Conservation (phyloP, 345 rosid species). For the Pugionium cornutum region DNA sequence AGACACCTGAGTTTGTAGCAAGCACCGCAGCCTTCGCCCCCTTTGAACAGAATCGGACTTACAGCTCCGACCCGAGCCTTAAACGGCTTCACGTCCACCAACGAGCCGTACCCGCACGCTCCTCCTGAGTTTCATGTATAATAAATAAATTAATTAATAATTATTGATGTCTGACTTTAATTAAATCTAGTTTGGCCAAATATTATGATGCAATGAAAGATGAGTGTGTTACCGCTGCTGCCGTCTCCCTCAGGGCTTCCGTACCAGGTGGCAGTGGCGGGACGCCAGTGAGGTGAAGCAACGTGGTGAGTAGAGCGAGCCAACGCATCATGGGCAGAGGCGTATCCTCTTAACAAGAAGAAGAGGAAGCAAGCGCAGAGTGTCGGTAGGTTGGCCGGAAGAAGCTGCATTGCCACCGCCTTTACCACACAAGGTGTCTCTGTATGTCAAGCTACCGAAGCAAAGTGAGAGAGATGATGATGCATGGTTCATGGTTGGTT, state of each 20-base stretch:
- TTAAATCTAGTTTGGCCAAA: neutral
- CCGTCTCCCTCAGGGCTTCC: conserved; percentile 98
- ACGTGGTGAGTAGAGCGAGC: conserved; percentile 37
- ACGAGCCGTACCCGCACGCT: conserved; percentile 91
- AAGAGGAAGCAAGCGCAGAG: neutral
- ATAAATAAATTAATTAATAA: no score
- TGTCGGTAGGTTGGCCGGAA: conserved; percentile 21
- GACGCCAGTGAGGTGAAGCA: conserved; percentile 59
- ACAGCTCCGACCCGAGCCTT: conserved; percentile 89
- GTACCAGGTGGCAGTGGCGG: conserved; percentile 97
- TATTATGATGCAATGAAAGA: no score
- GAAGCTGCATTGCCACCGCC: conserved; percentile 46
- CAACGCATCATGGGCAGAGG: conserved; percentile 9
- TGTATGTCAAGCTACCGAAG: no score
- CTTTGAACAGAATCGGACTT: conserved; percentile 76
- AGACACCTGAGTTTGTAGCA: conserved; percentile 83
- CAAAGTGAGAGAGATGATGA: no score
- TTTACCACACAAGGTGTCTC: no score
- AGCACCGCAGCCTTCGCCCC: conserved; percentile 93
- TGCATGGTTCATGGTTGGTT: no score
- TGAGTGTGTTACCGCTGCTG: conserved; percentile 58
- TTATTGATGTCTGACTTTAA: no score
- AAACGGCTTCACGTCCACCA: conserved; percentile 87
- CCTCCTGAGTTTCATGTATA: conserved; percentile 57
- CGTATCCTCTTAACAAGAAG: neutral